Conservation (phyloP, 2,329 filamentous ascomycete species). For the Hypocrella siamensis region DNA sequence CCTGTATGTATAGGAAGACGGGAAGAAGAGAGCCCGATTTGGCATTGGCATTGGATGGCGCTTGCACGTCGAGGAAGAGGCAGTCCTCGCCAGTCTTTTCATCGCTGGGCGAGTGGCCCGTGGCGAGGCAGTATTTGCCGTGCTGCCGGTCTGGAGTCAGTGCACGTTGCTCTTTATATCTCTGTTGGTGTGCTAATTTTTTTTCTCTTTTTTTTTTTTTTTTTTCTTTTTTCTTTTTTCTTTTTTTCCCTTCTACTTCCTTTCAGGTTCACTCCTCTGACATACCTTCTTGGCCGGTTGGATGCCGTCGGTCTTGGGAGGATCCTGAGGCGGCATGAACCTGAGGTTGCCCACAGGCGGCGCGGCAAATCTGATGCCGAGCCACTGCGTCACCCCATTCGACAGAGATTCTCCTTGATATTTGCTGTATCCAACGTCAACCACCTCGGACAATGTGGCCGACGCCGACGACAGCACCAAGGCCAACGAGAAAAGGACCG, state of each 20-base stretch:
- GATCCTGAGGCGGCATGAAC: conserved; percentile 53
- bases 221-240: no score
- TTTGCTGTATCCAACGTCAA: conserved; percentile 51
- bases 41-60: conserved; percentile 35
- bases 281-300: conserved; percentile 39
- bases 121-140: conserved; percentile 13
- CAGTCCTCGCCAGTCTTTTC: conserved; percentile 43
- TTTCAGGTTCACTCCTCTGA: not conserved
- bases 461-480: not conserved
- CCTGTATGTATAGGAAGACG: conserved; percentile 44
- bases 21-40: conserved; percentile 25
- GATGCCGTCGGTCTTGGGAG: conserved; percentile 25
- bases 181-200: no score
- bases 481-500: not conserved
- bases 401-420: conserved; percentile 41
- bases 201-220: no score
- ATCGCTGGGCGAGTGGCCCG: conserved; percentile 10
- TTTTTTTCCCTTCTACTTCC: no score
- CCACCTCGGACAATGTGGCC: conserved; percentile 9
- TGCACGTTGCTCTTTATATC: not conserved
- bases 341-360: conserved; percentile 49
- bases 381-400: conserved; percentile 52
- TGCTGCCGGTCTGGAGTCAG: conserved; percentile 2
- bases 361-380: conserved; percentile 61
- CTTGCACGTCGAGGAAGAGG: conserved; percentile 50